Evolutionary conservation across 768 basidiomycete species (phyloP).

Genomic region (Mycena latifolia): DNA sequence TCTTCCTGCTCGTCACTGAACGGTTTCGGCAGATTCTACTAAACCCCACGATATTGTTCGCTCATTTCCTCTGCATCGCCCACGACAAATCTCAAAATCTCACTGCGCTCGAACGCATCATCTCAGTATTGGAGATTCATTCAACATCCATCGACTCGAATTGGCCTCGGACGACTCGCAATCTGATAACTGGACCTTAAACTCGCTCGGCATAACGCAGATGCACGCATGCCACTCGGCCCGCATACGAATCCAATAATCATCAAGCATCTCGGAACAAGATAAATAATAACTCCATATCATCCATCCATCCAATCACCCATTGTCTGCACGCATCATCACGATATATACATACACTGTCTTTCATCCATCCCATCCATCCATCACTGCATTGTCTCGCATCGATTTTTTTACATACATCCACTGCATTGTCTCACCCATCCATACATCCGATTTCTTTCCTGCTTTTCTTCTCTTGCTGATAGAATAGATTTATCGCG

Average conservation of each 20-base stretch:
- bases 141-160: slow-evolving; percentile 11
- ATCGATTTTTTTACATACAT: slow-evolving; percentile 7
- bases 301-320: slow-evolving; percentile 19
- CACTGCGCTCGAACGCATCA: slow-evolving; percentile 9
- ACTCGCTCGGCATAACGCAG: slow-evolving; percentile 21
- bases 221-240: slow-evolving; percentile 7
- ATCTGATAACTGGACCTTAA: slow-evolving; percentile 23
- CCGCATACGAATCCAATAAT: slow-evolving; percentile 1
- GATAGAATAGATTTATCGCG: background rate
- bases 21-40: background rate
- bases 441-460: slow-evolving; percentile 3
- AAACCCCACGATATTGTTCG: slow-evolving; percentile 30
- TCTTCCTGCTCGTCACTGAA: background rate
- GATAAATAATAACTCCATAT: slow-evolving; percentile 18
- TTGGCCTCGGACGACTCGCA: background rate
- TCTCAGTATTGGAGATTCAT: slow-evolving; percentile 19
- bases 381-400: slow-evolving; percentile 1
- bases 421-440: slow-evolving; percentile 8
- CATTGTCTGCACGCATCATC: slow-evolving; percentile 18
- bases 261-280: slow-evolving; percentile 28
- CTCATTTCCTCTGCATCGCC: slow-evolving; percentile 25
- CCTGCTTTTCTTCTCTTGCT: slow-evolving; percentile 17
- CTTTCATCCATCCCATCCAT: background rate
- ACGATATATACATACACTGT: slow-evolving; percentile 12
- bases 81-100: slow-evolving; percentile 26